phyloP scores from a whole-genome alignment of 1,139 yeast genomes.

The Nakaseomyces kungkrabaensis region DNA sequence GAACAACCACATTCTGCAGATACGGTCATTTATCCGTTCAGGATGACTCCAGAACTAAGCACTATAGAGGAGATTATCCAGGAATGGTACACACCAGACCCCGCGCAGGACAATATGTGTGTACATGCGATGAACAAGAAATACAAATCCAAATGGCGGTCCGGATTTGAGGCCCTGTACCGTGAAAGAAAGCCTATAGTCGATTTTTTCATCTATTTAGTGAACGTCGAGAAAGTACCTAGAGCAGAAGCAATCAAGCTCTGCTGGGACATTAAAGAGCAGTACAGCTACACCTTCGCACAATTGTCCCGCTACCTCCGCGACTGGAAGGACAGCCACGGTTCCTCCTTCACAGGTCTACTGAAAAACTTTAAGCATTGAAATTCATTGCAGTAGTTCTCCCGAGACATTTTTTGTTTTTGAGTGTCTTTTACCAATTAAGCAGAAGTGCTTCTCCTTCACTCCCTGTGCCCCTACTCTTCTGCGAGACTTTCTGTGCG shows the following conservation, averaged over 20 bases:
- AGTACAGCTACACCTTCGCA: conserved; percentile 7
- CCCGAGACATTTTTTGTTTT: too few relatives aligned
- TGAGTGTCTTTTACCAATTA: background rate
- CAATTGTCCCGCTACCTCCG: conserved; percentile 15
- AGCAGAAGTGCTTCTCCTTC: too few relatives aligned
- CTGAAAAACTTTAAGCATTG: background rate
- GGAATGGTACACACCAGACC: conserved; percentile 30
- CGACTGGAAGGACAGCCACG: conserved; percentile 19
- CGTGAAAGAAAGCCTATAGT: conserved; percentile 23
- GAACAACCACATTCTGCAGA: background rate
- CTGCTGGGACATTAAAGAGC: conserved; percentile 4
- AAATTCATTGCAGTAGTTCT: too few relatives aligned
- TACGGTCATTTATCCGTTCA: conserved; percentile 6
- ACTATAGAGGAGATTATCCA: conserved; percentile 21
- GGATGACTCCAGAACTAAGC: conserved; percentile 12
- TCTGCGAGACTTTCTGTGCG: background rate
- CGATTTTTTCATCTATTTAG: conserved; percentile 25
- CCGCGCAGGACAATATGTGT: conserved; percentile 19
- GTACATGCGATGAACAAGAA: conserved; percentile 27
- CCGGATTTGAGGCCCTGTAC: conserved; percentile 16
- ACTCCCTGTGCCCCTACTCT: background rate
- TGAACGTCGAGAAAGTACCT: conserved; percentile 13
- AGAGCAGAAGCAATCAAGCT: background rate
- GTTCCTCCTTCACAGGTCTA: conserved; percentile 16
- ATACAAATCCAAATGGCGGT: conserved; percentile 24